phyloP scores from a whole-genome alignment of 2,329 filamentous ascomycete species.

The Hypoxylon sp. region DNA sequence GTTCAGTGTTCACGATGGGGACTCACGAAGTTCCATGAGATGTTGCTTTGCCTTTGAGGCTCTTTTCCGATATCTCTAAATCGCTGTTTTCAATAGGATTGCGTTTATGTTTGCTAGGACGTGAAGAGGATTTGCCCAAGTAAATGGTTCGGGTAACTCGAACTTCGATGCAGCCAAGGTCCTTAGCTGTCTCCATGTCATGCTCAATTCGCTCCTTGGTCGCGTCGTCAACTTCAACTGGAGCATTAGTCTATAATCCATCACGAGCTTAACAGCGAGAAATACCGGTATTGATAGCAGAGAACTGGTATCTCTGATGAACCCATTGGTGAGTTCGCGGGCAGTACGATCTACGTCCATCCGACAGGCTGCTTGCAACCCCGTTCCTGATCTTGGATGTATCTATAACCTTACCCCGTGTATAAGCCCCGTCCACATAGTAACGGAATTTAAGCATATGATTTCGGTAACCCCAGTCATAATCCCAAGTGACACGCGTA shows the following conservation, averaged over 20 bases:
- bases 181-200: slow-evolving; percentile 33
- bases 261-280: too few species aligned
- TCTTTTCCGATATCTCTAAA: slow-evolving; percentile 44
- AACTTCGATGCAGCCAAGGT: slow-evolving; percentile 44
- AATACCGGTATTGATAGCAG: slow-evolving; percentile 42
- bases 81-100: not conserved
- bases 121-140: not conserved
- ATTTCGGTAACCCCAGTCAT: slow-evolving; percentile 37
- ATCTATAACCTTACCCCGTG: not conserved
- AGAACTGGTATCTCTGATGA: slow-evolving; percentile 39
- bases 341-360: slow-evolving; percentile 1
- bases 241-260: not conserved
- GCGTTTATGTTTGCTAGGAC: not conserved
- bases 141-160: slow-evolving; percentile 20
- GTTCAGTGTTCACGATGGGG: not conserved
- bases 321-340: slow-evolving; percentile 15
- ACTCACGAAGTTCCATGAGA: slow-evolving; percentile 47
- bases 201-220: slow-evolving; percentile 33
- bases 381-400: not conserved
- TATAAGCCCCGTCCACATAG: slow-evolving; percentile 38
- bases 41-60: slow-evolving; percentile 46
- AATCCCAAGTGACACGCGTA: slow-evolving; percentile 18
- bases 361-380: fast-evolving
- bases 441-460: slow-evolving; percentile 22
- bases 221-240: slow-evolving; percentile 34